phyloP scores from a whole-genome alignment of 1,139 yeast species.

The Torulaspora pretoriensis region DNA sequence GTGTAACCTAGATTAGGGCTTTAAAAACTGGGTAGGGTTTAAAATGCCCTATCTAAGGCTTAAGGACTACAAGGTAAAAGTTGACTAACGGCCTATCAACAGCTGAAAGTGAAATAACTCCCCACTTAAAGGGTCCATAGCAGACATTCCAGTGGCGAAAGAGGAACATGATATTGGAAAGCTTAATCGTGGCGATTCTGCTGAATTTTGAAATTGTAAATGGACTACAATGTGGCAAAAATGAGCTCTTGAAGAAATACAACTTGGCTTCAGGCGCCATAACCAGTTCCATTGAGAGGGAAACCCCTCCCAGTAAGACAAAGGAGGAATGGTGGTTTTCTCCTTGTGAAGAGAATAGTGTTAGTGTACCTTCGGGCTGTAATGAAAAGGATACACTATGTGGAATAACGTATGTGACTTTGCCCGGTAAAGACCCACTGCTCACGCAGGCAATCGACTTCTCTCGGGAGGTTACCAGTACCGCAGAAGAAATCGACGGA shows the following conservation, averaged over 20 bases:
- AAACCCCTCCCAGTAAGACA: conserved; percentile 77
- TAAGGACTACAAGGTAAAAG: neutral
- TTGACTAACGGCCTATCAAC: neutral
- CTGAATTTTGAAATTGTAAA: conserved; percentile 1
- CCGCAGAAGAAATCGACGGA: conserved; percentile 19
- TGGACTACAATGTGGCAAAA: conserved; percentile 9
- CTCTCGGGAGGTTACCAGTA: conserved; percentile 12
- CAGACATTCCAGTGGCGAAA: neutral
- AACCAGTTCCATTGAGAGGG: conserved; percentile 35
- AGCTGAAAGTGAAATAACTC: too few species aligned
- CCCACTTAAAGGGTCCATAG: neutral
- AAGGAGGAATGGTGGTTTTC: conserved; percentile 64
- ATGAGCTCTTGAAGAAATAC: conserved; percentile 27
- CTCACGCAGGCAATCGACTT: conserved; percentile 32
- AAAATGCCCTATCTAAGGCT: neutral
- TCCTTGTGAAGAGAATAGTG: conserved; percentile 53
- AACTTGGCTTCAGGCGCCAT: conserved; percentile 16
- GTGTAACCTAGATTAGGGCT: neutral
- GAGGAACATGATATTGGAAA: conserved; percentile 1
- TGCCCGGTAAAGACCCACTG: conserved; percentile 41
- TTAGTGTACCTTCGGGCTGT: conserved; percentile 21
- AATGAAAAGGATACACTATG: conserved; percentile 53
- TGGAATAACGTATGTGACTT: conserved; percentile 52
- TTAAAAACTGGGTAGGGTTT: neutral
- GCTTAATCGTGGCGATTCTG: conserved; percentile 1